Evolutionary conservation across 108 stramenopile species (phyloP), one percentile per base, ranked within the genome.

Genomic region (Mayamaea pseudoterrestris): DNA sequence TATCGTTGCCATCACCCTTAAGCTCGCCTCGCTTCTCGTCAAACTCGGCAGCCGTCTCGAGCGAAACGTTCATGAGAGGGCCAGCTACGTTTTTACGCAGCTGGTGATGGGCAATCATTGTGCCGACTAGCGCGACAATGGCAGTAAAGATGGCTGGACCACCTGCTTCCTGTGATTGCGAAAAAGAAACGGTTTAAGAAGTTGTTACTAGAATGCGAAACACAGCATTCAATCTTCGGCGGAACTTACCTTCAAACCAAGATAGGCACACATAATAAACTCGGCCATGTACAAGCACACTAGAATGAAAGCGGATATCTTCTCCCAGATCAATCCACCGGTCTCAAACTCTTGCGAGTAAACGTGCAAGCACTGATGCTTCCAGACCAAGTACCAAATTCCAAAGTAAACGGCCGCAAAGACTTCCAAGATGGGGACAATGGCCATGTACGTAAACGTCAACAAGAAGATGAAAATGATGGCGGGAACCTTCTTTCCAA

Each of bases 381-480:
- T 60, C 36, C 21, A 53, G 5, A 52, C 50, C 23, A 60, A 17
- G 18, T 60, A 60, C 3, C 17, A 29, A 3, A 37, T 51, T 2
- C 24, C 49, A 35, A 60, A 60, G 16, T 45, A 53, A 4, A 53
- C 41, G 6, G 44, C 8, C 3, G 24, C 59, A 45, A 60, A 60
- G n/a, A 53, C 5, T 32, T 60, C 59, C 59, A 60, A 42, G 49
- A 60, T 21, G 17, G 59, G 59, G 12, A 60, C 59, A 45, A 60
- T 60, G 25, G 51, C 41, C 35, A 39, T 40, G 50, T 60, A 60
- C 14, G 53, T 11, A 22, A 60, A 18, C 16, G 41, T 24, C 25
- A 47, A 40, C 26, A 58, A 18, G 35, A 58, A 49, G 8, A 58
- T 27, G 24, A 58, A 58, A 13, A 49, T 16, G 28, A 60, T 29